These are phyloP conservation scores for Nitzschia sp. DNA, from an alignment of 108 stramenopile genomes.

Conservation along the genomic window DNA sequence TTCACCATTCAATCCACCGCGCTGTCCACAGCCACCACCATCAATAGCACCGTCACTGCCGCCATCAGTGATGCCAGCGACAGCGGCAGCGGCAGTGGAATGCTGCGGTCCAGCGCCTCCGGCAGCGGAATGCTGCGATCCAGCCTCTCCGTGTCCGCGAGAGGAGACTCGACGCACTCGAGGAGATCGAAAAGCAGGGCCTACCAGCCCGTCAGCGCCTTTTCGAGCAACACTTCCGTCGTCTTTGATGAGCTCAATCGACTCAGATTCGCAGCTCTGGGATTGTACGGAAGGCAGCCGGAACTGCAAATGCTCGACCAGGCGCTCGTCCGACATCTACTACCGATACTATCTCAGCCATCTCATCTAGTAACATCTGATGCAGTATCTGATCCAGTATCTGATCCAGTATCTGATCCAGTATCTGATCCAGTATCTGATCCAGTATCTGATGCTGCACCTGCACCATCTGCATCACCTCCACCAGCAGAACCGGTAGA, in stretches of 20 bases:
- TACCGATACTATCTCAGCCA: no score
- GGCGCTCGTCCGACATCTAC: no score
- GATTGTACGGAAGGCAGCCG: neutral
- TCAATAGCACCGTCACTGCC: no score
- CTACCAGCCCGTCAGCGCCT: neutral
- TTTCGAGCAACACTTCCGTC: neutral
- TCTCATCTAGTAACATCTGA: no score
- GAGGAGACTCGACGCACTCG: neutral
- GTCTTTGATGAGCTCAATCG: constrained; percentile 1
- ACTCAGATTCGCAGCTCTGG: neutral
- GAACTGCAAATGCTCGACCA: neutral
- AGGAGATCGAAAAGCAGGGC: neutral
- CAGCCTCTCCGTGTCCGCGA: neutral
- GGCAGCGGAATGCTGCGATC: neutral
- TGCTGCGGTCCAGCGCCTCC: neutral
- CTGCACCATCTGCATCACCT: no score
- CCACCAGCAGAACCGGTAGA: no score
- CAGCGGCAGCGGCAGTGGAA: neutral
- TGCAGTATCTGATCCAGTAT: no score
- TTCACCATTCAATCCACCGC: no score
- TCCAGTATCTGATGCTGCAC: no score
- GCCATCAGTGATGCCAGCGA: neutral
- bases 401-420: no score
- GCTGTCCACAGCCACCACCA: no score
- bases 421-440: no score